Evolutionary conservation across 2,329 filamentous ascomycete species (phyloP).

Genomic region (Colletotrichum sp.): DNA sequence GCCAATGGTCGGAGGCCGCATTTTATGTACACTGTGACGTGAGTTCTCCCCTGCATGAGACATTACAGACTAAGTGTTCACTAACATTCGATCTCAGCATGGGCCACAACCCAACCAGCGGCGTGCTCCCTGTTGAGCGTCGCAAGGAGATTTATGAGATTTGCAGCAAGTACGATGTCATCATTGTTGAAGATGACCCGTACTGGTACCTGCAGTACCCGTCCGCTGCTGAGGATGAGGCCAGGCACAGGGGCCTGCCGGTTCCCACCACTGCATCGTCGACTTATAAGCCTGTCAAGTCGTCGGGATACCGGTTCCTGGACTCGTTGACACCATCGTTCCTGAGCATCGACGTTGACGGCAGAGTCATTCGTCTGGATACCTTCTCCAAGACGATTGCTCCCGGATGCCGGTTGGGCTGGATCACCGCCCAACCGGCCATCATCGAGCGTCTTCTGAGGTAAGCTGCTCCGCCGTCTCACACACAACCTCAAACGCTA

Average conservation of each 20-base stretch:
- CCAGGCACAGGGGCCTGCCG: conserved; percentile 48
- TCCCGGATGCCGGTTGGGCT: conserved; percentile 87
- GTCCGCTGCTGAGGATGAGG: conserved; percentile 61
- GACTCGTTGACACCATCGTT: conserved; percentile 86
- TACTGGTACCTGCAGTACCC: conserved; percentile 96
- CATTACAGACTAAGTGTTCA: not conserved
- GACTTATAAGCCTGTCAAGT: conserved; percentile 33
- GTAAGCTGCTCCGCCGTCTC: conserved; percentile 15
- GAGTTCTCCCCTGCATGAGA: conserved; percentile 35
- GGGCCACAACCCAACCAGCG: conserved; percentile 87
- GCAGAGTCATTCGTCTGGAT: conserved; percentile 86
- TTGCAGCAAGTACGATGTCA: conserved; percentile 82
- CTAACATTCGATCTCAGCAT: conserved; percentile 26
- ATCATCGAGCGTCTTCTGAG: conserved; percentile 72
- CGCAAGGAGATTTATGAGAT: conserved; percentile 80
- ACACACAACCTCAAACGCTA: not conserved
- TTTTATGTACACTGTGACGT: conserved; percentile 90
- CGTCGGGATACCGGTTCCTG: conserved; percentile 75
- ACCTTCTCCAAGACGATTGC: conserved; percentile 95
- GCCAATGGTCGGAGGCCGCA: conserved; percentile 77
- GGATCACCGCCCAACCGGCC: conserved; percentile 84
- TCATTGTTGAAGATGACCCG: conserved; percentile 93
- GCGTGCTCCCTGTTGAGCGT: conserved; percentile 73
- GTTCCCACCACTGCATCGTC: conserved; percentile 23
- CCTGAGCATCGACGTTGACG: conserved; percentile 80